Evolutionary conservation across 1,139 yeast species (phyloP).

Genomic region (Yamadazyma aaseri): DNA sequence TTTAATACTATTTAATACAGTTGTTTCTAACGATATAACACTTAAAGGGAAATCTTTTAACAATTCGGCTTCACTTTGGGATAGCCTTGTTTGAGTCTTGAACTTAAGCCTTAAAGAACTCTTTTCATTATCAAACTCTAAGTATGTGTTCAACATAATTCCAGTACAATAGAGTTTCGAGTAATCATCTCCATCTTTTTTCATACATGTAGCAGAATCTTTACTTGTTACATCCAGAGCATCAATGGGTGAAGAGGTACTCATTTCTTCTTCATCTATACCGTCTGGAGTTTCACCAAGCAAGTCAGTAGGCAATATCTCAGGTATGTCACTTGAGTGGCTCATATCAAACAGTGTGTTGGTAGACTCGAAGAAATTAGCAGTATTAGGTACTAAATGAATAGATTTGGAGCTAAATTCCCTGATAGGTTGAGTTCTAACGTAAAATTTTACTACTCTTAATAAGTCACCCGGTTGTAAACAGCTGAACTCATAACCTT

Average conservation of each 20-base stretch:
- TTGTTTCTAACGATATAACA: conserved; percentile 32
- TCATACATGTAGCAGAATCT: background rate
- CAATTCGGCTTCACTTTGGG: conserved; percentile 17
- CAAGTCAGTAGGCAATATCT: too few species aligned
- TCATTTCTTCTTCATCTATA: background rate
- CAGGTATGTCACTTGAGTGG: too few species aligned
- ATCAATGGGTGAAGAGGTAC: background rate
- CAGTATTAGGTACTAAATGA: background rate
- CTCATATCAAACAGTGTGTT: too few species aligned
- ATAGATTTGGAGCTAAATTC: background rate
- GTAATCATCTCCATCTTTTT: conserved; percentile 11
- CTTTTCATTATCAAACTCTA: conserved; percentile 21
- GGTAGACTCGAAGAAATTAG: background rate
- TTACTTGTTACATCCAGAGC: background rate
- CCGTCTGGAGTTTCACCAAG: background rate
- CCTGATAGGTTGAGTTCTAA: conserved; percentile 12
- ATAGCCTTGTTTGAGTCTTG: conserved; percentile 13
- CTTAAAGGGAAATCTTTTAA: conserved; percentile 33
- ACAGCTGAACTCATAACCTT: conserved; percentile 22
- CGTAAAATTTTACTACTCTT: conserved; percentile 28
- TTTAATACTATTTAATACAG: conserved; percentile 19
- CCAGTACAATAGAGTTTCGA: conserved; percentile 30
- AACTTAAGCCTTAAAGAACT: conserved; percentile 20
- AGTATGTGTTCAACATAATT: conserved; percentile 27
- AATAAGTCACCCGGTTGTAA: conserved; percentile 37